Percentiles rank a stretch among this genome's conserved stretches.
phyloP scores from a whole-genome alignment of 768 basidiomycete genomes.

The Psilocybe azurescens region DNA sequence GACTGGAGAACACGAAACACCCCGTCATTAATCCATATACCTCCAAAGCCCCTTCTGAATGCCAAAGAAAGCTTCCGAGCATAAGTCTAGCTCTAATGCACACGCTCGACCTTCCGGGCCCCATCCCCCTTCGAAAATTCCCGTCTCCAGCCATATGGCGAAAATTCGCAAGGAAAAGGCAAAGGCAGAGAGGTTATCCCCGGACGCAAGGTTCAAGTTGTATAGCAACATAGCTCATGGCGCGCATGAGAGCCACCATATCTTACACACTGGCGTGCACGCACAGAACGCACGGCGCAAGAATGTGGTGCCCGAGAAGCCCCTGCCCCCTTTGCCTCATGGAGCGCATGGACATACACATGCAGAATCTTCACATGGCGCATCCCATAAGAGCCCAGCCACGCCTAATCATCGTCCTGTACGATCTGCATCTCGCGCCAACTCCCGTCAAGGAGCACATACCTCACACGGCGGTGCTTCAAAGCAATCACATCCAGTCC shows the following conservation, averaged over 20 bases:
- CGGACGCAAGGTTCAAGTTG: neutral
- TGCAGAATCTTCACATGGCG: no score
- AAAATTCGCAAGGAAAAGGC: neutral
- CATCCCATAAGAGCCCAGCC: no score
- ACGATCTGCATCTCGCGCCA: neutral
- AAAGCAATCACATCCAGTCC: neutral
- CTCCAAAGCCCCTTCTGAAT: neutral
- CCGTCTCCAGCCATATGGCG: neutral
- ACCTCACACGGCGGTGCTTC: no score
- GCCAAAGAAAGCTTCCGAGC: neutral
- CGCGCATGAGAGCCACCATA: neutral
- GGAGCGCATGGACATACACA: neutral
- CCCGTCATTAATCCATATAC: slow-evolving; percentile 3
- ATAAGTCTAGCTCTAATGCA: neutral
- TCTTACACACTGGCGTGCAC: neutral
- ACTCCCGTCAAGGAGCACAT: no score
- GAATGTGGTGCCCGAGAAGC: neutral
- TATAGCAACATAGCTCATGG: neutral
- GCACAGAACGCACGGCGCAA: neutral
- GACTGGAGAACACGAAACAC: neutral
- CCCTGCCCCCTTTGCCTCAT: neutral
- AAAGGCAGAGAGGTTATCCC: neutral
- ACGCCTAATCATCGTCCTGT: neutral
- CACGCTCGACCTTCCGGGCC: neutral
- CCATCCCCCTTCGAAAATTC: neutral